These are phyloP conservation scores for Aspergillus egyptiacus DNA, from an alignment of 495 filamentous ascomycete species.

Conservation along the genomic window DNA sequence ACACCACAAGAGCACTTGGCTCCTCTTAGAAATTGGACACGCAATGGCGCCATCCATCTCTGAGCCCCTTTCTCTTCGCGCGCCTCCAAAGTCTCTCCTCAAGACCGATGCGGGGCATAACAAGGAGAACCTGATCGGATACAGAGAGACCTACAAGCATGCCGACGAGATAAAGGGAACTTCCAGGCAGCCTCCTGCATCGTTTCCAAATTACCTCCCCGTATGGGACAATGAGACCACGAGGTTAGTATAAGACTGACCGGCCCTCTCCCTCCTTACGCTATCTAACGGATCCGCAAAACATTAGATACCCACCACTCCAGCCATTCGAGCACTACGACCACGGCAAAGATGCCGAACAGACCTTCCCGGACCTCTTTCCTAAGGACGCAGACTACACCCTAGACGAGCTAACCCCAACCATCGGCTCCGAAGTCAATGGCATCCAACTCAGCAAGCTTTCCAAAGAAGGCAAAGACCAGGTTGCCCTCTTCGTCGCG, in stretches of 20 bases:
- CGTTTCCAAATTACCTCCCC: slow-evolving; percentile 70
- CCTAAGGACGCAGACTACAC: slow-evolving; percentile 31
- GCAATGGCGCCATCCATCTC: slow-evolving; percentile 53
- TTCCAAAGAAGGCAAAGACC: slow-evolving; percentile 47
- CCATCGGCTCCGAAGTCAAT: slow-evolving; percentile 50
- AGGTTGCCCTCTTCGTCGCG: slow-evolving; percentile 52
- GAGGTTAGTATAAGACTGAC: slow-evolving; percentile 28
- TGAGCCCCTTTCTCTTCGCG: slow-evolving; percentile 35
- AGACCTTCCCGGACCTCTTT: slow-evolving; percentile 47
- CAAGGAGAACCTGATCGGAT: slow-evolving; percentile 56
- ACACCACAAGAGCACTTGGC: neutral
- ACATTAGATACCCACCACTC: slow-evolving; percentile 37
- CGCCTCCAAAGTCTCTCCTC: slow-evolving; percentile 30
- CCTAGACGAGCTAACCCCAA: slow-evolving; percentile 46
- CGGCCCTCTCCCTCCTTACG: neutral
- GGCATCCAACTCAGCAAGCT: slow-evolving; percentile 53
- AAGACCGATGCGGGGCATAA: slow-evolving; percentile 47
- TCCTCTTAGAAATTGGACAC: neutral
- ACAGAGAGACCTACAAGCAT: slow-evolving; percentile 40
- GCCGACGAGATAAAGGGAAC: slow-evolving; percentile 41
- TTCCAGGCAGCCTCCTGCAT: slow-evolving; percentile 41
- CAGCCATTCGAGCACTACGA: slow-evolving; percentile 44
- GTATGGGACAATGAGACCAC: slow-evolving; percentile 59
- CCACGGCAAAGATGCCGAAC: slow-evolving; percentile 47
- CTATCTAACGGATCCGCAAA: neutral